Evolutionary conservation across 441 rosid genomes (phyloP), one percentile per base, ranked within the genome.

Genomic region (Populus hybrid): DNA sequence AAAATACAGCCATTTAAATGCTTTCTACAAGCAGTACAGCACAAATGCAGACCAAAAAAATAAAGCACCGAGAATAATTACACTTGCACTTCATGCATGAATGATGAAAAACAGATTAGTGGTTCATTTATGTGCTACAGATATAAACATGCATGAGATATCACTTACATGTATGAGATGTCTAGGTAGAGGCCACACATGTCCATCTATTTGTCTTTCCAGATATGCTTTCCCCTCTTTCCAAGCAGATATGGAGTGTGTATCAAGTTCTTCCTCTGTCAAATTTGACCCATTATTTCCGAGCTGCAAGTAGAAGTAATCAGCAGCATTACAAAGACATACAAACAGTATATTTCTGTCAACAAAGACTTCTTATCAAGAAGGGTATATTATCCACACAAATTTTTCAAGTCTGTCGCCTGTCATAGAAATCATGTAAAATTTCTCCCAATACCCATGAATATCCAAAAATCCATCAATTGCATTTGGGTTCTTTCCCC

Each of bases 211-310:
- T 74, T 86, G 91, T 75, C 87, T 76, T 68, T 73, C 89, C 75
- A 88, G 64, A 77, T 86, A 88, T 65, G 88, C 87, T 82, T 89
- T 88, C 67, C 88, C 92, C 77, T 87, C 93, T 75, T 90, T 90
- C 93, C 93, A 90, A 69, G 93, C 93, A 29, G 92, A 87, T 79
- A 90, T 90, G n/a, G 31, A 3, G 31, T 29, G 31, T 29, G 31
- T 29, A 29, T 29, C 31, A 29, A 29, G 31, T 29, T 29, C 93
- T 86, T 90, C 93, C 83, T 90, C 90, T 2, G 93, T 90, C 84
- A 90, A 81, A 78, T 88, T 90, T 53, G 93, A 88, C n/a, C 93
- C 89, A 81, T 82, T 86, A 79, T 82, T 90, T 68, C 90, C 89
- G 74, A 90, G 90, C 92, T 90, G 88, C 77, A 77, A 75, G 69